These are phyloP conservation scores for Leccinellum albellum DNA, from an alignment of 768 basidiomycete genomes.

Conservation along the genomic window DNA sequence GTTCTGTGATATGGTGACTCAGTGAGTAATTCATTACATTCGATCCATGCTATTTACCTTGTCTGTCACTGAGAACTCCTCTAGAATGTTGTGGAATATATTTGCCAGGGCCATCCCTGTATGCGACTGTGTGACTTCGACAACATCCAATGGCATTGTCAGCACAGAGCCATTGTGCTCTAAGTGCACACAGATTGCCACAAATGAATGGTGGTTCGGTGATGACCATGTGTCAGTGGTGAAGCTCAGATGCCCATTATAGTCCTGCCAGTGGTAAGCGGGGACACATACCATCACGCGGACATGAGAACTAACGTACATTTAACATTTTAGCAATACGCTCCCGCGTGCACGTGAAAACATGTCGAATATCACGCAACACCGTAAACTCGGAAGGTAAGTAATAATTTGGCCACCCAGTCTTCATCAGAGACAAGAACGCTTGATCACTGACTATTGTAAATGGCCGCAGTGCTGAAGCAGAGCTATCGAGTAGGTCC, in stretches of 20 bases:
- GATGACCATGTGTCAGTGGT: neutral
- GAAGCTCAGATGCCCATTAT: neutral
- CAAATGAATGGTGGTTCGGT: neutral
- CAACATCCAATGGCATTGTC: neutral
- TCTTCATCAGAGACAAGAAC: neutral
- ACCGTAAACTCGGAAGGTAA: neutral
- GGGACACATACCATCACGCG: too few relatives aligned
- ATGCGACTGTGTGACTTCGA: too few relatives aligned
- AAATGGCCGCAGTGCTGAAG: neutral
- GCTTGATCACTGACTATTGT: neutral
- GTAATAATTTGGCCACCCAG: neutral
- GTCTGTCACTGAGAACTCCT: too few relatives aligned
- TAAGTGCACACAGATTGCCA: neutral
- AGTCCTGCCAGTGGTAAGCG: neutral
- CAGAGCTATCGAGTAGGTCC: too few relatives aligned
- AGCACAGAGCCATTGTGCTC: neutral
- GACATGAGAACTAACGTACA: neutral
- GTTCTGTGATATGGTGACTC: too few relatives aligned
- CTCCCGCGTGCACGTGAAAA: neutral
- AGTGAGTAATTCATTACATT: too few relatives aligned
- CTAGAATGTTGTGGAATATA: too few relatives aligned
- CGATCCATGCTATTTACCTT: too few relatives aligned
- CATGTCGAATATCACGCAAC: neutral
- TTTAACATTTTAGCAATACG: neutral
- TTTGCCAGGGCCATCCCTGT: too few relatives aligned